These are phyloP conservation scores for Cladophialophora yegresii DNA, from an alignment of 2,329 filamentous ascomycete species.

Conservation along the genomic window DNA sequence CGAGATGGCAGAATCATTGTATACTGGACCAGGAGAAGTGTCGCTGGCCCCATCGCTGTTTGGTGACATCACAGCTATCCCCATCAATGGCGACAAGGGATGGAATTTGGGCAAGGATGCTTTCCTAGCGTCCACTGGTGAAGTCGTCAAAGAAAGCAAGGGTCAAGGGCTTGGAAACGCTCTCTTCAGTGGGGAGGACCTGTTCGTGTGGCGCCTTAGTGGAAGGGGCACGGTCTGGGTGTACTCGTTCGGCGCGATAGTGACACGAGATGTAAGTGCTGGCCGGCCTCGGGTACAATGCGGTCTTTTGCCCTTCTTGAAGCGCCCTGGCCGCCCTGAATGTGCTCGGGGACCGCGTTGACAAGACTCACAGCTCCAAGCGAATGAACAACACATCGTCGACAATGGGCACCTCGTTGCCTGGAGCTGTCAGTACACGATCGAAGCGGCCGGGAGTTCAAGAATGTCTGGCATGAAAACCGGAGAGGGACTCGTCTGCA, in stretches of 20 bases:
- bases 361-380: constrained; percentile 21
- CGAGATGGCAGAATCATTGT: constrained; percentile 26
- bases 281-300: background rate
- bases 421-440: constrained; percentile 29
- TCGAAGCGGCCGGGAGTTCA: constrained; percentile 27
- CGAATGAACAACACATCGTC: constrained; percentile 30
- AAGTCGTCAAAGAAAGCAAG: constrained; percentile 26
- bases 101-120: constrained; percentile 31
- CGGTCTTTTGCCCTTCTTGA: background rate
- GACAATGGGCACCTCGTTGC: constrained; percentile 32
- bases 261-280: constrained; percentile 28
- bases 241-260: constrained; percentile 27
- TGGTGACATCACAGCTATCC: constrained; percentile 28
- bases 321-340: background rate
- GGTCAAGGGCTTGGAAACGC: constrained; percentile 31
- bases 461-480: constrained; percentile 25
- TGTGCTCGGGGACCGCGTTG: background rate
- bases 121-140: constrained; percentile 26
- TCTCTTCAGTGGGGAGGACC: constrained; percentile 31
- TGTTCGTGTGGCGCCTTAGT: constrained; percentile 30
- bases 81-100: constrained; percentile 19
- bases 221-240: constrained; percentile 30
- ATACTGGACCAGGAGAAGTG: constrained; percentile 24
- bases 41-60: constrained; percentile 26
- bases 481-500: constrained; percentile 29